A percentile compares a stretch with the other conserved stretches of the same genome.
phyloP scores from a whole-genome alignment of 202 grass and related monocot genomes.

The Hordeum pubiflorum region DNA sequence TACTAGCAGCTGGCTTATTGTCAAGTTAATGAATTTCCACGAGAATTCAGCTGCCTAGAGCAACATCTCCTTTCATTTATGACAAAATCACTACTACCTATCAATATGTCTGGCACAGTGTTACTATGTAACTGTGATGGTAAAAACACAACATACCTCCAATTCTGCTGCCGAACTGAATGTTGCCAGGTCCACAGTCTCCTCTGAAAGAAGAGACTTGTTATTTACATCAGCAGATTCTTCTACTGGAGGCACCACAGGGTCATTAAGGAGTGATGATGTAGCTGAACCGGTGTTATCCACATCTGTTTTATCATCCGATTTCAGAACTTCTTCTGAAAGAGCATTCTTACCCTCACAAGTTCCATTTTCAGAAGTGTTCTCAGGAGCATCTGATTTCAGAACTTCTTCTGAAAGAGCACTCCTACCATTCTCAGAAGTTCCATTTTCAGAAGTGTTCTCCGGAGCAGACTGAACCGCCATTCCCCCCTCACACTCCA shows the following conservation, averaged over 20 bases:
- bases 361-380: conserved; percentile 15
- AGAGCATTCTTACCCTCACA: conserved; percentile 6
- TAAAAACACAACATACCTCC: conserved; percentile 40
- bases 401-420: conserved; percentile 18
- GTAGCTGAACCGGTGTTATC: conserved; percentile 13
- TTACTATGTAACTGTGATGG: neutral
- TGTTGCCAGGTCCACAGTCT: conserved; percentile 45
- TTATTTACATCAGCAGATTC: neutral
- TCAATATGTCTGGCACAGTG: neutral
- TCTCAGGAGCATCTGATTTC: neutral
- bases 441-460: conserved; percentile 18
- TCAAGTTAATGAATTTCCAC: neutral
- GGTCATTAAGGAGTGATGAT: conserved; percentile 22
- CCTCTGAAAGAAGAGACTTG: conserved; percentile 15
- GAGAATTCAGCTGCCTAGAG: neutral
- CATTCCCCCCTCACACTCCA: conserved; percentile 25
- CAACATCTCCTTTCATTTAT: neutral
- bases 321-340: conserved; percentile 25
- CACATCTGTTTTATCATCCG: conserved; percentile 14
- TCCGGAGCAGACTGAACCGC: conserved; percentile 13
- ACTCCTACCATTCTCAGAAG: conserved; percentile 19
- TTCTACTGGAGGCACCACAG: conserved; percentile 13
- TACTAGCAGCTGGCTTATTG: neutral
- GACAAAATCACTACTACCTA: neutral
- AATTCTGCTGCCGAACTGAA: conserved; percentile 58